Percentiles rank a stretch among this genome's conserved stretches.
These are phyloP conservation scores for Penicillium silybi DNA, from an alignment of 495 filamentous ascomycete genomes.

Conservation along the genomic window DNA sequence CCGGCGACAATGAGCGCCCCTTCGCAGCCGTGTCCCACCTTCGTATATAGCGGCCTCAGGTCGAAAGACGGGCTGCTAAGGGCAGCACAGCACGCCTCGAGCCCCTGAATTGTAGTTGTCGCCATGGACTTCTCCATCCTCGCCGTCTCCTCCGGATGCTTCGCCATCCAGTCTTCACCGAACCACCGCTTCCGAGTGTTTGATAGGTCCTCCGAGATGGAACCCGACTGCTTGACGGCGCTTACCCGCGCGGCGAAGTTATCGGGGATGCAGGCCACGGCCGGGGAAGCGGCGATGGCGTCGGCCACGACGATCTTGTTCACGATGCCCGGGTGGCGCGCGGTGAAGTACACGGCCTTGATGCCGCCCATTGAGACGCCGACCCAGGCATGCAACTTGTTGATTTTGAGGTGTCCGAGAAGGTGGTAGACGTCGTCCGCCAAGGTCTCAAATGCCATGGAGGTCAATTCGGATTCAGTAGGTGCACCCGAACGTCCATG, in stretches of 20 bases:
- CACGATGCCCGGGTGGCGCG: slow-evolving; percentile 21
- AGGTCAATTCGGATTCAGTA: slow-evolving; percentile 18
- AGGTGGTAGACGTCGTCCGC: slow-evolving; percentile 26
- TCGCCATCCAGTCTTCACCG: slow-evolving; percentile 20
- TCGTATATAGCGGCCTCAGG: slow-evolving; percentile 11
- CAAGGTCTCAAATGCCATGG: slow-evolving; percentile 19
- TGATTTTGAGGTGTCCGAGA: slow-evolving; percentile 15
- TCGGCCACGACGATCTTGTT: slow-evolving; percentile 20
- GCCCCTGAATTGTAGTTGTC: slow-evolving; percentile 26
- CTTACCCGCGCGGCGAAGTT: slow-evolving; percentile 20
- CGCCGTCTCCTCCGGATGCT: slow-evolving; percentile 24
- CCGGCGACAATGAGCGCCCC: slow-evolving; percentile 25
- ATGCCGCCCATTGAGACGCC: slow-evolving; percentile 33
- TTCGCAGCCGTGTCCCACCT: slow-evolving; percentile 16
- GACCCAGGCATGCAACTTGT: slow-evolving; percentile 26
- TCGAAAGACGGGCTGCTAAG: slow-evolving; percentile 24
- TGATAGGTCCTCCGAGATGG: slow-evolving; percentile 14
- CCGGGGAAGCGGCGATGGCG: slow-evolving; percentile 22
- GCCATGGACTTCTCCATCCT: slow-evolving; percentile 23
- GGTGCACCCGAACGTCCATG: slow-evolving; percentile 27
- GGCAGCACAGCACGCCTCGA: slow-evolving; percentile 30
- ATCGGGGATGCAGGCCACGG: slow-evolving; percentile 17
- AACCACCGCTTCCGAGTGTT: slow-evolving; percentile 31
- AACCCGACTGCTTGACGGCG: slow-evolving; percentile 18
- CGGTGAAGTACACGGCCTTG: slow-evolving; percentile 23